Evolutionary conservation across 2,329 filamentous ascomycete genomes (phyloP).

Genomic region (Colletotrichum musicola): DNA sequence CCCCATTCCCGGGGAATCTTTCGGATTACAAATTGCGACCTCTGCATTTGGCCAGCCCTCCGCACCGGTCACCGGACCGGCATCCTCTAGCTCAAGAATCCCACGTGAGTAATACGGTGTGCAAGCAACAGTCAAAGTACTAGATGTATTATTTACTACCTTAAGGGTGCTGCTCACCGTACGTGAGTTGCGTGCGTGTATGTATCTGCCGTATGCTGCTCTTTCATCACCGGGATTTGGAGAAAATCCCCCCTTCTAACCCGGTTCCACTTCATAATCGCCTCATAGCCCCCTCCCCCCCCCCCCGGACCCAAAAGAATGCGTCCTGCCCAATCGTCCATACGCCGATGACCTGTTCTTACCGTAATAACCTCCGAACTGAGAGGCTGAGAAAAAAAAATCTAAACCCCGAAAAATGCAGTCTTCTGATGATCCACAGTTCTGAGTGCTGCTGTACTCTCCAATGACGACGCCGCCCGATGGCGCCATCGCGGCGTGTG

Average conservation of each 20-base stretch:
- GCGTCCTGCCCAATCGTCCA: conserved; percentile 15
- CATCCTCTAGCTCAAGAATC: not conserved
- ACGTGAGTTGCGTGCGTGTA: not conserved
- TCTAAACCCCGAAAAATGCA: conserved; percentile 7
- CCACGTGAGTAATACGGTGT: no score
- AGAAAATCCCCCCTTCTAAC: not conserved
- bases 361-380: not conserved
- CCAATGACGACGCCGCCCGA: conserved; percentile 26
- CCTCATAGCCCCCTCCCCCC: conserved; percentile 9
- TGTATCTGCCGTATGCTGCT: conserved; percentile 1
- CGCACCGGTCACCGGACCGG: not conserved
- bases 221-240: conserved; percentile 23
- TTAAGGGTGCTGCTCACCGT: not conserved
- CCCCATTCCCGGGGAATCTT: conserved; percentile 33
- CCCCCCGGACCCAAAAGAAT: not conserved
- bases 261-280: conserved; percentile 13
- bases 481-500: conserved; percentile 30
- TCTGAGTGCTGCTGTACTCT: not conserved
- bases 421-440: not conserved
- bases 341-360: conserved; percentile 20
- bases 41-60: conserved; percentile 23
- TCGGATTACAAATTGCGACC: conserved; percentile 36
- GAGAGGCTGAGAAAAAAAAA: not conserved
- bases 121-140: not conserved
- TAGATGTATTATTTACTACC: conserved; percentile 16